Evolutionary conservation across 1,284 basidiomycete species (phyloP).

Genomic region (Ceraceosorus guamensis): DNA sequence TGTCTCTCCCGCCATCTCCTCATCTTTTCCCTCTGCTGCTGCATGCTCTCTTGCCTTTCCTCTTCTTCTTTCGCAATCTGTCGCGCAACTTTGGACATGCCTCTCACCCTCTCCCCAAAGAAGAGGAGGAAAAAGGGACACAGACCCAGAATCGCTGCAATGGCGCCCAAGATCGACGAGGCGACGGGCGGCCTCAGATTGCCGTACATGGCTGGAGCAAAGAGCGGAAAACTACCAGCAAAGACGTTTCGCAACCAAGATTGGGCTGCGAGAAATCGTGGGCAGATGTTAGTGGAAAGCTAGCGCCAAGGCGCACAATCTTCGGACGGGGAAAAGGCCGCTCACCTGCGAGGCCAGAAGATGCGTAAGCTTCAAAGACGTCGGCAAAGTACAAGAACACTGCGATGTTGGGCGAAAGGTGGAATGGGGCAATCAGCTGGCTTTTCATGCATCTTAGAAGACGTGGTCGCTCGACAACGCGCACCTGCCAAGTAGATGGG

Average conservation of each 20-base stretch:
- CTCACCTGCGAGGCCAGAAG: conserved; percentile 19
- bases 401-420: conserved; percentile 5
- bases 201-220: conserved; percentile 17
- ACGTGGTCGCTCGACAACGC: too few relatives aligned
- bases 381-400: conserved; percentile 33
- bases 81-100: conserved; percentile 20
- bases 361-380: conserved; percentile 43
- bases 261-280: conserved; percentile 16
- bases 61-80: conserved; percentile 25
- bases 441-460: too few relatives aligned
- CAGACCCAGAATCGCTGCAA: conserved; percentile 29
- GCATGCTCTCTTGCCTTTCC: conserved; percentile 14
- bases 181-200: conserved; percentile 35
- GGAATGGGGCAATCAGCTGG: too few relatives aligned
- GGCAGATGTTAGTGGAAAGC: too few relatives aligned
- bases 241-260: conserved; percentile 30
- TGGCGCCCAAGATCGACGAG: conserved; percentile 34
- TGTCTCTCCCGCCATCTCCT: conserved; percentile 6
- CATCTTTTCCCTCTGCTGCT: conserved; percentile 13
- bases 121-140: conserved; percentile 38
- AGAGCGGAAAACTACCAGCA: conserved; percentile 25
- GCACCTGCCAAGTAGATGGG: conserved; percentile 10
- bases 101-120: conserved; percentile 35
- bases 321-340: too few relatives aligned
- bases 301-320: too few relatives aligned